A percentile compares a stretch with the other conserved stretches of the same genome.
Conservation (phyloP, 1,284 basidiomycete genomes). For the Cutaneotrichosporon sp. region DNA sequence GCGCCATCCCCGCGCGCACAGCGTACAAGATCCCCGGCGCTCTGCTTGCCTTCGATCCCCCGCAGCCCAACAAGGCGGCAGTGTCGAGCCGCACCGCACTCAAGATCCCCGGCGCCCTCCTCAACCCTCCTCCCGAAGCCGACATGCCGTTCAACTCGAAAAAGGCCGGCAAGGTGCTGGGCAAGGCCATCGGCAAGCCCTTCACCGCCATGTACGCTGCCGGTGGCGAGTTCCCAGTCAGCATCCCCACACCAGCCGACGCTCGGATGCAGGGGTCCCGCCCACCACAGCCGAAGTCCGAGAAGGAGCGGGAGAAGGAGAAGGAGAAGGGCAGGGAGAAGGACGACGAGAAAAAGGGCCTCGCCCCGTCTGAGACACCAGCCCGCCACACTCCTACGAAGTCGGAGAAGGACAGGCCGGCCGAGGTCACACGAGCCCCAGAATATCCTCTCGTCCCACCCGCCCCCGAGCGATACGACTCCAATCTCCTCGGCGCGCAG, state of each 20-base stretch:
- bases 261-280: background rate
- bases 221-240: background rate
- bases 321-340: background rate
- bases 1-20: background rate
- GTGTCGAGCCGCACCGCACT: background rate
- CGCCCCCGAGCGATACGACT: background rate
- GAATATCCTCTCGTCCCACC: background rate
- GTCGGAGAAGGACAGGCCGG: background rate
- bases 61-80: background rate
- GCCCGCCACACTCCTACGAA: background rate
- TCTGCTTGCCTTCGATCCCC: background rate
- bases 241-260: background rate
- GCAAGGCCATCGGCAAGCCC: background rate
- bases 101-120: constrained; percentile 3
- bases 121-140: background rate
- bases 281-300: background rate
- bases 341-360: background rate
- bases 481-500: background rate
- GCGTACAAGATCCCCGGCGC: constrained; percentile 1
- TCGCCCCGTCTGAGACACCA: background rate
- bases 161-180: background rate
- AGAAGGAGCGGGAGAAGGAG: background rate
- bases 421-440: background rate
- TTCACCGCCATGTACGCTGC: background rate
- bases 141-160: constrained; percentile 4